Base-by-base conservation (phyloP, 257 asterid genomes). In the Lithospermum erythrorhizon region DNA sequence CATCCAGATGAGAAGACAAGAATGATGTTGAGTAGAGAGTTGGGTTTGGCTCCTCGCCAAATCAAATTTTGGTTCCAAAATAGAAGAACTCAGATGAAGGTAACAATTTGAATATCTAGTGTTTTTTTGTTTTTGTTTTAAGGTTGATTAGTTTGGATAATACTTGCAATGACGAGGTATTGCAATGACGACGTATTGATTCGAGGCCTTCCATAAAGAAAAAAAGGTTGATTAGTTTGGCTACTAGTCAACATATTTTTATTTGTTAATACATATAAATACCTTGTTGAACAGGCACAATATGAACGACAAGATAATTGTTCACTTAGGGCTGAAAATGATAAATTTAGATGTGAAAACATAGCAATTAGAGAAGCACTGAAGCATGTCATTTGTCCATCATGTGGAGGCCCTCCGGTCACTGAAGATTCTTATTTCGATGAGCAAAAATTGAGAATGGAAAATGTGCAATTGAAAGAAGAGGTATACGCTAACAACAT, bases 31-130 rank as follows among this genome's bases (percentile, higher is more conserved):
- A 93, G 99, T 70, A 81, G 94, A 57, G 99, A 93, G 74, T 71
- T 93, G 59, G 81, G 82, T 6, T 79, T 93, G 70, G 94, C 87
- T 75, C 95, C 99, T 21, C 75, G 95, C 6, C 99, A 93, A 75
- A 87, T 93, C 76, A 93, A 93, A 68, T 93, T 93, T 64, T 93
- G 99, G 99, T 93, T 93, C 71, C 99, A 93, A 70, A 93, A 93
- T 57, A 71, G 97, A 3, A 80, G 99, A 71, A 93, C 99, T 45
- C 99, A 93, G 60, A 89, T 84, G 94, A 93, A 93, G 99, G 99
- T 88, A 17, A 21, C 58, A 41, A 41, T 41, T 41, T 41, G 2
- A 0, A 41, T 41, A 13, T 11, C 2, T 27, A 27, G 5, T 27
- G 6, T 1, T 24, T 1, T 4, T 27, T 9, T 9, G 7, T 35